Evolutionary conservation across 805 yeast species (phyloP), one percentile per base, ranked within the genome.

Genomic region (Ogataea dorogensis): DNA sequence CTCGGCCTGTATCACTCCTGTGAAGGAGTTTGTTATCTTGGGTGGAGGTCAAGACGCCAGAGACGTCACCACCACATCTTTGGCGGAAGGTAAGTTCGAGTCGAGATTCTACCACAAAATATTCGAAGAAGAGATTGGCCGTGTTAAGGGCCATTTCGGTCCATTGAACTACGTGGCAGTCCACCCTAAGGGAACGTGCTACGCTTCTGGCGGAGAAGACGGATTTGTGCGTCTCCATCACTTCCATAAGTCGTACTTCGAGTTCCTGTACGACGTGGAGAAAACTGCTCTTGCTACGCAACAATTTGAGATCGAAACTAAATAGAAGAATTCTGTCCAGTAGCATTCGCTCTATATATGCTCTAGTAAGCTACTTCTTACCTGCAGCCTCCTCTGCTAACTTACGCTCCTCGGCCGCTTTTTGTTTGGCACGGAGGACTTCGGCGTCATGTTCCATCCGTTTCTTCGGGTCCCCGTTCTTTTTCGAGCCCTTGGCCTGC

Each of bases 11-110:
- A 83, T 93, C 50, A 89, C 98, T 11, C 94, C 98, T 17, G 71
- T 80, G 40, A 93, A 93, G 68, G 91, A 93, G 58, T 91, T 81
- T 59, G 84, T 93, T 44, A 81, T 93, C 32, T 72, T 93, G 44
- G 98, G 98, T 36, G 99, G 99, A 69, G 99, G 99, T 79, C 98
- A 93, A 71, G 98, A 88, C 55, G 98, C 98, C 25, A 80, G 88
- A 65, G 95, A 89, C 63, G 99, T 93, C 58, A 93, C 99, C 27
- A 93, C 98, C n/a, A 88, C 98, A 17, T 77, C 93, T 27, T 79
- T 88, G 38, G 73, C 82, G 31, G 95, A 91, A 64, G 98, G 98
- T 70, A 86, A 86, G 59, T 93, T 93, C 63, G 98, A 93, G 70
- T 93, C 97, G 23, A 79, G 96, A 68, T 86, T 93, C 63, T 87